Evolutionary conservation across 305 asterid species (phyloP).

Genomic region (Solanum hybrid): DNA sequence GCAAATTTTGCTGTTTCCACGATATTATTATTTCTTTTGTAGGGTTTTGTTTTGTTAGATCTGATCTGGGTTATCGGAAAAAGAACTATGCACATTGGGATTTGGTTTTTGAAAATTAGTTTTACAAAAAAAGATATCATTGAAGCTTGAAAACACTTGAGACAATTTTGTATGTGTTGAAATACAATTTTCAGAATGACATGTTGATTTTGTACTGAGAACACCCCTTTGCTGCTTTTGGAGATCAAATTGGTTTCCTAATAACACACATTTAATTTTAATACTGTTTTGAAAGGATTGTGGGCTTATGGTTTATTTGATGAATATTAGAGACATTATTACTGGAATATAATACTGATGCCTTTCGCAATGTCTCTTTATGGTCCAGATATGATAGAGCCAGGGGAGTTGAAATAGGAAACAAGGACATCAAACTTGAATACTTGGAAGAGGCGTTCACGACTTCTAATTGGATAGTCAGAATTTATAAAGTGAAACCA

Average conservation of each 20-base stretch:
- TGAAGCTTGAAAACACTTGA: neutral
- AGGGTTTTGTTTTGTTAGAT: neutral
- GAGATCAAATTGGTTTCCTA: neutral
- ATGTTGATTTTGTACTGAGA: neutral
- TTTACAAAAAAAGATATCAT: neutral
- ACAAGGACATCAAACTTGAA: constrained; percentile 88
- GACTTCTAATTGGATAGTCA: constrained; percentile 91
- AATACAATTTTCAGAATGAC: neutral
- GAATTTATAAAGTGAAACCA: constrained; percentile 93
- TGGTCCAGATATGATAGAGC: constrained; percentile 85
- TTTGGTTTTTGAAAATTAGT: neutral
- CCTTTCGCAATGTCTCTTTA: neutral
- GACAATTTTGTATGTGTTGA: neutral
- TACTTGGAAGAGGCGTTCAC: constrained; percentile 95
- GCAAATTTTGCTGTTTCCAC: neutral
- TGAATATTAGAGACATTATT: neutral
- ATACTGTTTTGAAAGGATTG: neutral
- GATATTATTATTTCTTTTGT: neutral
- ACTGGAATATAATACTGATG: neutral
- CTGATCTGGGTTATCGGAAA: neutral
- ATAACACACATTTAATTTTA: neutral
- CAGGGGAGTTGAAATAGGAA: constrained; percentile 96
- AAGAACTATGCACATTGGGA: neutral
- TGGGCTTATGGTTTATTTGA: neutral
- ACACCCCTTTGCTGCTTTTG: neutral